Percentiles rank a stretch among this genome's conserved stretches.
Conservation (phyloP, 495 filamentous ascomycete genomes). For the Penicillium canescens region DNA sequence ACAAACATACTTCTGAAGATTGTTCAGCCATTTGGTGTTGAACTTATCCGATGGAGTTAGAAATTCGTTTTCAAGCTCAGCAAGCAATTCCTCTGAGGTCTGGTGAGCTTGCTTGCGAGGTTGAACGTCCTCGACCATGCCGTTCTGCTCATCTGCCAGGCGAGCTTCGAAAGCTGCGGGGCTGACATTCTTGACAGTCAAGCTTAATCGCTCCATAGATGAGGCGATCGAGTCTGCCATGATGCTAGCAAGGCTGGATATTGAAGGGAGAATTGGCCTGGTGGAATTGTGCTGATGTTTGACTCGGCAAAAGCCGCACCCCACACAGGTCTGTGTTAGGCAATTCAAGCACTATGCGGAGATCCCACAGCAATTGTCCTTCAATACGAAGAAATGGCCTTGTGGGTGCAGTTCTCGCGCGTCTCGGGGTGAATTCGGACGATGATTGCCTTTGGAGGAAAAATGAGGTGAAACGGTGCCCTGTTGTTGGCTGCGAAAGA, state of each 20-base stretch:
- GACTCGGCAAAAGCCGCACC: conserved; percentile 3
- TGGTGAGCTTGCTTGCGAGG: conserved; percentile 55
- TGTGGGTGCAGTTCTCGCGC: too few relatives aligned
- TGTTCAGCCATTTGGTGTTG: conserved; percentile 80
- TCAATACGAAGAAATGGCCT: not conserved
- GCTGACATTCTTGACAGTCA: conserved; percentile 25
- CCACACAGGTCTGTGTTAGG: not conserved
- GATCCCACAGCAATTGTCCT: not conserved
- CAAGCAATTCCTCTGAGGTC: conserved; percentile 58
- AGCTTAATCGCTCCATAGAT: conserved; percentile 29
- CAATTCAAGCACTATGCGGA: not conserved
- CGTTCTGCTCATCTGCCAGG: conserved; percentile 36
- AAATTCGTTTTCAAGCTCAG: conserved; percentile 73
- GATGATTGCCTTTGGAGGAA: too few relatives aligned
- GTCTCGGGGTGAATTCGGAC: too few relatives aligned
- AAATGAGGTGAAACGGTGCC: too few relatives aligned
- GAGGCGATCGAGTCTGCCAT: conserved; percentile 32
- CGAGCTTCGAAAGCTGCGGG: conserved; percentile 31
- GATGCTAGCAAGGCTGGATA: not conserved
- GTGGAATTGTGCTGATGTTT: conserved; percentile 2
- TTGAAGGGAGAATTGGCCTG: not conserved
- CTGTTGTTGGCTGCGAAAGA: too few relatives aligned
- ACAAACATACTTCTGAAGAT: conserved; percentile 68
- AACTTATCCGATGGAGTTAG: conserved; percentile 77
- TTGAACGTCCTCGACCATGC: conserved; percentile 27